phyloP scores from a whole-genome alignment of 1,139 yeast species.

The Candida sp. region DNA sequence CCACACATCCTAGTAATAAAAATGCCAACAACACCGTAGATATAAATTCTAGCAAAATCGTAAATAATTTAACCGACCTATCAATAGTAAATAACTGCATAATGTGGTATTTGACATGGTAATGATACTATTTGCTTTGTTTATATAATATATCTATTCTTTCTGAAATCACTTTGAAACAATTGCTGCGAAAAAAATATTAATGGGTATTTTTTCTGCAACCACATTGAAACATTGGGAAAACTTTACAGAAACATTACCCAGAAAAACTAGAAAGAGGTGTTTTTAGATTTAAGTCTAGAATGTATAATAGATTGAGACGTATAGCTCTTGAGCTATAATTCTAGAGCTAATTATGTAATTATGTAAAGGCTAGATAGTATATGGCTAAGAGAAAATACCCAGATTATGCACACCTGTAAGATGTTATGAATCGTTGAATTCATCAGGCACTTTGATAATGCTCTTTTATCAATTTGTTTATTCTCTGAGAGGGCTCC shows the following conservation, averaged over 20 bases:
- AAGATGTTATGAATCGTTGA: no score
- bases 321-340: no score
- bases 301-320: no score
- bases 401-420: no score
- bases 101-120: not conserved
- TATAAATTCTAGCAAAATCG: slow-evolving; percentile 18
- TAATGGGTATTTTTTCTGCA: slow-evolving; percentile 1
- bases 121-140: not conserved
- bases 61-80: not conserved
- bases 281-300: no score
- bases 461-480: no score
- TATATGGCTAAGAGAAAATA: no score
- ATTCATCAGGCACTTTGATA: no score
- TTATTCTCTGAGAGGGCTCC: no score
- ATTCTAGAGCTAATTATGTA: no score
- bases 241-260: not conserved
- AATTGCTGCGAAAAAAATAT: not conserved
- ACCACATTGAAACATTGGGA: not conserved
- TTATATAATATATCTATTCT: not conserved
- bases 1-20: slow-evolving; percentile 51
- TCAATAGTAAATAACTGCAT: not conserved
- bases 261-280: no score
- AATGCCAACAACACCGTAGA: slow-evolving; percentile 44
- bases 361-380: no score
- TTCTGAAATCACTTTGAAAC: slow-evolving; percentile 4